Evolutionary conservation across 2,329 filamentous ascomycete genomes (phyloP).

Genomic region (Dothistroma septosporum): DNA sequence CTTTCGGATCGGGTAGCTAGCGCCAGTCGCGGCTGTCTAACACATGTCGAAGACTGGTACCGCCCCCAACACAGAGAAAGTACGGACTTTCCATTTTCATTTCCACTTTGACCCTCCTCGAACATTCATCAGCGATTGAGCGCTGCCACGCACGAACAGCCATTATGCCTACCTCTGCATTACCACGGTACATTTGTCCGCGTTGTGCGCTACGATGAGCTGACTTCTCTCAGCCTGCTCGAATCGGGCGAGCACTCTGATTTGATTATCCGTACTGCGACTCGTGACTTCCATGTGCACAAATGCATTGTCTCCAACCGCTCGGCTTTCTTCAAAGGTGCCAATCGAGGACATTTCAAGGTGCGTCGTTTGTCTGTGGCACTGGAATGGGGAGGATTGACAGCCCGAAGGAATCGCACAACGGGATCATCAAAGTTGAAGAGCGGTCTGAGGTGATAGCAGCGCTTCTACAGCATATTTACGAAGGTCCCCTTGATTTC

Average conservation of each 20-base stretch:
- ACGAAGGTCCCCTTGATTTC: neutral
- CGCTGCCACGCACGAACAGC: too few species aligned
- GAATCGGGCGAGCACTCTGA: slow-evolving; percentile 7
- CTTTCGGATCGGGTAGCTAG: too few species aligned
- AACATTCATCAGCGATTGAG: too few species aligned
- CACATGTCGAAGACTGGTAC: too few species aligned
- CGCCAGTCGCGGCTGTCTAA: too few species aligned
- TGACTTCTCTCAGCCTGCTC: neutral
- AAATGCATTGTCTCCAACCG: slow-evolving; percentile 5
- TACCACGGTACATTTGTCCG: neutral
- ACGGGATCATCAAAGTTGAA: neutral
- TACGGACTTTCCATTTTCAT: too few species aligned
- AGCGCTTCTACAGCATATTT: slow-evolving; percentile 3
- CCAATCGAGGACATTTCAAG: neutral
- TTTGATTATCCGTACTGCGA: slow-evolving; percentile 1
- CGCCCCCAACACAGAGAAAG: too few species aligned
- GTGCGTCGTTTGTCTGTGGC: neutral
- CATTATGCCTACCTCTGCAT: neutral
- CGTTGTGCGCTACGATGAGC: neutral
- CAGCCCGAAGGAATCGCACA: neutral
- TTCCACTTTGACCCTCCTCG: too few species aligned
- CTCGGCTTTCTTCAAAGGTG: slow-evolving; percentile 1
- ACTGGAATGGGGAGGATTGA: neutral
- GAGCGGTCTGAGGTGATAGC: slow-evolving; percentile 1
- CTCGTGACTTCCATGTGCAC: slow-evolving; percentile 7